Base-by-base conservation (phyloP, 2,329 filamentous ascomycete species). In the Fusarium sp. region DNA sequence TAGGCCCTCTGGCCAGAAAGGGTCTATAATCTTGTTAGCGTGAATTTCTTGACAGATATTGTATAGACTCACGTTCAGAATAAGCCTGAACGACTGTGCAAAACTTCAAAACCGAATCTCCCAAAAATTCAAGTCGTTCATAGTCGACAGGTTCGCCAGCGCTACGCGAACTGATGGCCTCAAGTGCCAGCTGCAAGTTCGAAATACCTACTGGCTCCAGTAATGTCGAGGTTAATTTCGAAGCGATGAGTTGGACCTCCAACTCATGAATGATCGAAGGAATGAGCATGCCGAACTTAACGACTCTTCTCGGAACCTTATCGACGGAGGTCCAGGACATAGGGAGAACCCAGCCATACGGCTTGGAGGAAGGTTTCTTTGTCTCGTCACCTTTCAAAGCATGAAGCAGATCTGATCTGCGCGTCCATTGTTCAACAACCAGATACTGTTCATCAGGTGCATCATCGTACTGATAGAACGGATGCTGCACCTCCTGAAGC, bases 121-220 rank as follows among this genome's bases (percentile, higher is more conserved):
- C 96, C 0, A 97, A 80, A 69, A 96, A 96, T 75, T 98, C 96
- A 0, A 97, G 81, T 4, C 91, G 84, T 72, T 98, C 91, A 74
- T 97, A 97, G 67, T 97, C 86, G 0, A 83, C 84, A 2, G 80
- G 76, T 46, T 89, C 88, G 4, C 77, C 74, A 0, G 92, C 88
- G 3, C 82, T 83, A 0, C 89, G 87, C 1, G 92, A 82, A 49
- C 86, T 91, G 48, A 96, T 90, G 2, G 94, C 93, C 11, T 87
- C 89, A 2, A 88, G 75, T 0, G 96, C 74, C 33, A 91, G 79
- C 1, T 80, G 77, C 5, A 87, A 66, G 65, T 91, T 77, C 0
- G 76, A 76, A 35, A 95, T 85, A 0, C 76, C 73, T 2, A 93
- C 51, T 1, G 66, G 58, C 18, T 68, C 50, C n/a, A 81, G 58